Percentiles rank a stretch among this genome's conserved stretches.
phyloP scores from a whole-genome alignment of 2,329 filamentous ascomycete genomes.

The Trichoderma atrobrunneum region DNA sequence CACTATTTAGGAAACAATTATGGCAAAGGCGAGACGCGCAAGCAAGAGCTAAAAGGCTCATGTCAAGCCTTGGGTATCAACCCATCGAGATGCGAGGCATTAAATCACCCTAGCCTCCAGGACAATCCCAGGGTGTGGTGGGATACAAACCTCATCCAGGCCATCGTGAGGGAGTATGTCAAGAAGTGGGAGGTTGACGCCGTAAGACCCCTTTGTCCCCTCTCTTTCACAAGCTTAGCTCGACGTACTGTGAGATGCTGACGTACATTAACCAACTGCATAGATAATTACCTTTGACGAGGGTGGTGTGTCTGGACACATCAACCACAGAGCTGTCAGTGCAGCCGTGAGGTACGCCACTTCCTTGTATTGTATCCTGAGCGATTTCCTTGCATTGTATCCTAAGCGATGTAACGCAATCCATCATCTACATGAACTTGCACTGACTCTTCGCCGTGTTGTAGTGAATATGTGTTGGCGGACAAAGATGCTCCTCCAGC shows the following conservation, averaged over 20 bases:
- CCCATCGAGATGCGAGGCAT: slow-evolving; percentile 29
- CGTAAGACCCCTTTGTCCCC: slow-evolving; percentile 3
- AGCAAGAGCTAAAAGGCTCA: slow-evolving; percentile 30
- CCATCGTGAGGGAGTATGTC: slow-evolving; percentile 34
- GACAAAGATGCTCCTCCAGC: slow-evolving; percentile 32
- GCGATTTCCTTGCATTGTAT: neutral
- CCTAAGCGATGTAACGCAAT: neutral
- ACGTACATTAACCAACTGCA: slow-evolving; percentile 11
- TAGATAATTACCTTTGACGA: slow-evolving; percentile 41
- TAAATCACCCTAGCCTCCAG: slow-evolving; percentile 37
- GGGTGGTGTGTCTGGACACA: slow-evolving; percentile 39
- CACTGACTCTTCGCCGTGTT: neutral
- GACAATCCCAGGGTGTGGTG: slow-evolving; percentile 40
- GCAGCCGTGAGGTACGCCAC: slow-evolving; percentile 36
- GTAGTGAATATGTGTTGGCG: slow-evolving; percentile 30
- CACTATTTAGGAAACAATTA: slow-evolving; percentile 30
- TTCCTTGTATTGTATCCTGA: neutral
- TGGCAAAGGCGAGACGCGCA: slow-evolving; percentile 31
- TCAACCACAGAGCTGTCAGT: slow-evolving; percentile 41
- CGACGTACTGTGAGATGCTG: neutral
- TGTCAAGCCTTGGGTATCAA: slow-evolving; percentile 31
- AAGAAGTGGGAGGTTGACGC: slow-evolving; percentile 37
- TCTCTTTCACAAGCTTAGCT: neutral
- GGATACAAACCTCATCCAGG: slow-evolving; percentile 34
- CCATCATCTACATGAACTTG: neutral